phyloP scores from a whole-genome alignment of 2,329 filamentous ascomycete genomes.

The Penicillium palitans region DNA sequence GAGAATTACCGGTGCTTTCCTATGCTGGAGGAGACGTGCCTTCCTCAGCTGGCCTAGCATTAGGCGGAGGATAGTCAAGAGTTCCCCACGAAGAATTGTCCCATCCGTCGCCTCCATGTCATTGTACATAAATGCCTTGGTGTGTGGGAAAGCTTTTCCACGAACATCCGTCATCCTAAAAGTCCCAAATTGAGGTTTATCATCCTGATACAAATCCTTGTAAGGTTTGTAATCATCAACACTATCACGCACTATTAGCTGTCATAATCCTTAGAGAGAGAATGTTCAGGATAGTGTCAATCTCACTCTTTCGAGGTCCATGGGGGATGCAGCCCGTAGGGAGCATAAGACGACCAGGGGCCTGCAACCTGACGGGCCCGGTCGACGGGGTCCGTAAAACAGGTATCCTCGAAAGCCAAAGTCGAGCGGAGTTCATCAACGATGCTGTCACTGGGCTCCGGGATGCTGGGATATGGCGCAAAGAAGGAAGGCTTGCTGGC shows the following conservation, averaged over 20 bases:
- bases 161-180: not conserved
- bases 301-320: not conserved
- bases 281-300: not conserved
- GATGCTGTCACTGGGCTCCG: not conserved
- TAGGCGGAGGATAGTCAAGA: not conserved
- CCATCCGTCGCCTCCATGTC: fast-evolving
- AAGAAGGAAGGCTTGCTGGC: not conserved
- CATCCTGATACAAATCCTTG: not conserved
- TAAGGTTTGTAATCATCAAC: not conserved
- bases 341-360: not conserved
- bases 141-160: not conserved
- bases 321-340: not conserved
- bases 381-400: not conserved
- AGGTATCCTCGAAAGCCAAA: not conserved
- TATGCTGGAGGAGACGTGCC: not conserved
- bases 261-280: not conserved
- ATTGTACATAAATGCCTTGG: not conserved
- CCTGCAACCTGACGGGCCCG: not conserved
- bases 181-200: not conserved
- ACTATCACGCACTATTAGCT: not conserved
- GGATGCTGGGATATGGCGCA: not conserved
- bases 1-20: not conserved
- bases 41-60: not conserved
- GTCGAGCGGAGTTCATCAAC: not conserved
- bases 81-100: not conserved